These are phyloP conservation scores for Arxiozyma heterogenica DNA, from an alignment of 1,139 yeast species.

Conservation along the genomic window DNA sequence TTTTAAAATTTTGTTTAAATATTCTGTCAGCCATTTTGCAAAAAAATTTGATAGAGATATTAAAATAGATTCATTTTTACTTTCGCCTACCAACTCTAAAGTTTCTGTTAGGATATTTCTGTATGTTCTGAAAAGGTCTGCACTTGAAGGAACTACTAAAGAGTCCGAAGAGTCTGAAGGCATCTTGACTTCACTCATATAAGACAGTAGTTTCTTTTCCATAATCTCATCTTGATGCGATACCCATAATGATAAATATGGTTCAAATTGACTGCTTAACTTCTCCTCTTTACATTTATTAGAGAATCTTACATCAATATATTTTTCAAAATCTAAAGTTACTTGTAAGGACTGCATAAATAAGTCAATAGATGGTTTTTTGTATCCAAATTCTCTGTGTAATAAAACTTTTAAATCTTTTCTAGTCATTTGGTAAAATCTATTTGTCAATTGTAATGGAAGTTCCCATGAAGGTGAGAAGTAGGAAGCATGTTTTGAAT, in stretches of 20 bases:
- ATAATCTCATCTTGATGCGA: slow-evolving; percentile 66
- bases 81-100: slow-evolving; percentile 44
- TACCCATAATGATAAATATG: slow-evolving; percentile 80
- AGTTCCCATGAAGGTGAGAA: slow-evolving; percentile 74
- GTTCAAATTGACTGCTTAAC: slow-evolving; percentile 73
- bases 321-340: slow-evolving; percentile 71
- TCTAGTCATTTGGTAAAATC: slow-evolving; percentile 62
- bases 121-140: slow-evolving; percentile 73
- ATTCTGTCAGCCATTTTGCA: slow-evolving; percentile 56
- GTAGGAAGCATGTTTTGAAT: slow-evolving; percentile 40
- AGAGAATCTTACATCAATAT: slow-evolving; percentile 49
- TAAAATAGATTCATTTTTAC: slow-evolving; percentile 21
- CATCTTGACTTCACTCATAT: slow-evolving; percentile 40
- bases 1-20: slow-evolving; percentile 50
- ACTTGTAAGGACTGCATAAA: slow-evolving; percentile 53
- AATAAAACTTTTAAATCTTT: slow-evolving; percentile 51
- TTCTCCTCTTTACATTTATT: slow-evolving; percentile 32
- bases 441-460: slow-evolving; percentile 47
- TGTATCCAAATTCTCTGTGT: slow-evolving; percentile 29
- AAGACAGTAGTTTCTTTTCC: slow-evolving; percentile 52
- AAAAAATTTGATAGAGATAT: slow-evolving; percentile 48
- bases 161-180: slow-evolving; percentile 37
- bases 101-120: slow-evolving; percentile 68
- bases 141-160: slow-evolving; percentile 69
- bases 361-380: slow-evolving; percentile 38